These are phyloP conservation scores for Besnoitia besnoiti DNA, from an alignment of 169 alveolate genomes.

Conservation along the genomic window DNA sequence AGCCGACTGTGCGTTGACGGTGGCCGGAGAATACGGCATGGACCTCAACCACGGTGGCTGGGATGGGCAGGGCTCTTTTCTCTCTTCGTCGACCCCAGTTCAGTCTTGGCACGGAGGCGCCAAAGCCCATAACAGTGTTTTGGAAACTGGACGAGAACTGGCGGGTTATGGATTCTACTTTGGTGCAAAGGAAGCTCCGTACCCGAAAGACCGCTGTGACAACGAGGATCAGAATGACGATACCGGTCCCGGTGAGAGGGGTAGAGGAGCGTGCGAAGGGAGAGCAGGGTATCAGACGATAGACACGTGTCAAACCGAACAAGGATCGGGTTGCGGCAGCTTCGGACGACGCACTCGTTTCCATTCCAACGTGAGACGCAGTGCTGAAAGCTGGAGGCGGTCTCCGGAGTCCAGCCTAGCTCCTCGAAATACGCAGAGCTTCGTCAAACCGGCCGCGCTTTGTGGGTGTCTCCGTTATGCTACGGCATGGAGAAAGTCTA, in stretches of 20 bases:
- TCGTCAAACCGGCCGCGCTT: background rate
- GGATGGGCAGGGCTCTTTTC: background rate
- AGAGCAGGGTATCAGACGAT: background rate
- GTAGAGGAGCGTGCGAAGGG: background rate
- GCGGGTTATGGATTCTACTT: constrained; percentile 30
- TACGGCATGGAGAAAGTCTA: background rate
- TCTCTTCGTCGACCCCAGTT: background rate
- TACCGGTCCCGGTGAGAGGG: background rate
- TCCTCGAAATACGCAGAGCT: background rate
- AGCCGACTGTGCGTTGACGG: background rate
- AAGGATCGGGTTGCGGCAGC: background rate
- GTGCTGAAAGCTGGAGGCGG: background rate
- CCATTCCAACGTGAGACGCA: background rate
- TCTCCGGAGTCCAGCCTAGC: background rate
- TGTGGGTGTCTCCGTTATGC: background rate
- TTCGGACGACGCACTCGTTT: background rate
- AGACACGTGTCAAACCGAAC: background rate
- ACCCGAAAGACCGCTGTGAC: background rate
- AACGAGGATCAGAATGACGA: background rate
- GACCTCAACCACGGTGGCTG: background rate
- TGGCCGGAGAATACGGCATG: background rate
- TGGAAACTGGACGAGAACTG: background rate
- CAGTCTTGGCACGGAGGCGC: background rate
- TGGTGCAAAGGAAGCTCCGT: background rate
- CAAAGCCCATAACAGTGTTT: background rate